A percentile compares a stretch with the other conserved stretches of the same genome.
Evolutionary conservation across 2,329 filamentous ascomycete genomes (phyloP).

Genomic region (Orbilia quercus): DNA sequence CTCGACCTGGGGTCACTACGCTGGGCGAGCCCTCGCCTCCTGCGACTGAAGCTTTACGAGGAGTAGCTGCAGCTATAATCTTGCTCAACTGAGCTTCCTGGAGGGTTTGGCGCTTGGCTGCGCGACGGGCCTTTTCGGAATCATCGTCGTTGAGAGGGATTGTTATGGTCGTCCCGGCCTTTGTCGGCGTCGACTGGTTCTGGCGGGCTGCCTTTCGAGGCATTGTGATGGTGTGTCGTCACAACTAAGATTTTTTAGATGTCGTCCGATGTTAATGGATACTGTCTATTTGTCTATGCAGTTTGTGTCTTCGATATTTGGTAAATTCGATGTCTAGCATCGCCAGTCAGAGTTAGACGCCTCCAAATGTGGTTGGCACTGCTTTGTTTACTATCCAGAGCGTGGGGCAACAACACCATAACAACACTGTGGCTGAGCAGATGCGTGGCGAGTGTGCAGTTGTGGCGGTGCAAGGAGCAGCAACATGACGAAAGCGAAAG

Average conservation of each 20-base stretch:
- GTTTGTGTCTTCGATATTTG: not conserved
- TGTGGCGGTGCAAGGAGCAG: slow-evolving; percentile 1
- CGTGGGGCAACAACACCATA: slow-evolving; percentile 22
- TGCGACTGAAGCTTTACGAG: slow-evolving; percentile 66
- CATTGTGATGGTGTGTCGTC: slow-evolving; percentile 6
- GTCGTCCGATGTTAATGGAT: not conserved
- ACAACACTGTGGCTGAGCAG: slow-evolving; percentile 4
- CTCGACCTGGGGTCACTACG: slow-evolving; percentile 62
- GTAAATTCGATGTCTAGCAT: not conserved
- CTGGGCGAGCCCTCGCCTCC: slow-evolving; percentile 67
- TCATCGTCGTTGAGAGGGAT: slow-evolving; percentile 97
- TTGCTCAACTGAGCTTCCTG: slow-evolving; percentile 93
- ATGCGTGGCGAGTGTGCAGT: not conserved
- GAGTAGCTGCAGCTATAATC: slow-evolving; percentile 82
- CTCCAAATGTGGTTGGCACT: not conserved
- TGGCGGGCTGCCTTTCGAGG: slow-evolving; percentile 44
- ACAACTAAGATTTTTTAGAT: not conserved
- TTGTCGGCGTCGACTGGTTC: slow-evolving; percentile 40
- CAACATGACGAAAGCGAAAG: slow-evolving; percentile 13
- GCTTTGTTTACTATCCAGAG: slow-evolving; percentile 17
- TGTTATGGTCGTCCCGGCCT: slow-evolving; percentile 65
- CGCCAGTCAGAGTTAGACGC: not conserved
- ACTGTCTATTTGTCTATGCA: not conserved
- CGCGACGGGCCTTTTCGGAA: slow-evolving; percentile 86
- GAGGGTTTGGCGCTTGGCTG: slow-evolving; percentile 86